These are phyloP conservation scores for Talaromyces borbonicus DNA, from an alignment of 495 filamentous ascomycete genomes.

Conservation along the genomic window DNA sequence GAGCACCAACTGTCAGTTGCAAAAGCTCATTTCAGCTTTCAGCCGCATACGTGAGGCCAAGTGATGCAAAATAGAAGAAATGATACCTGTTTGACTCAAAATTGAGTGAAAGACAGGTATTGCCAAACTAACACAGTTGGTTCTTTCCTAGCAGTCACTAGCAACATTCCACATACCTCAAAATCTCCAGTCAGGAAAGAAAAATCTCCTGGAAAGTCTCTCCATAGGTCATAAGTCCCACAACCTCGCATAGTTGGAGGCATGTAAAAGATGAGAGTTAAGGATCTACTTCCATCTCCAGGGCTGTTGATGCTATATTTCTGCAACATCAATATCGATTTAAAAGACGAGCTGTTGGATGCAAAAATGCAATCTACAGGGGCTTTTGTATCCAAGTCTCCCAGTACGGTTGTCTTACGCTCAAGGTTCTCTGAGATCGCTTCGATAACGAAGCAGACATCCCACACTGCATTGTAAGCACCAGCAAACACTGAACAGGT, in stretches of 20 bases:
- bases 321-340: slow-evolving; percentile 33
- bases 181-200: too few relatives aligned
- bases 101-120: too few relatives aligned
- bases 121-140: too few relatives aligned
- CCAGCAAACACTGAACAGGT: slow-evolving; percentile 19
- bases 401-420: slow-evolving; percentile 41
- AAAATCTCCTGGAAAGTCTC: slow-evolving; percentile 36
- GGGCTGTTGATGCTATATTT: slow-evolving; percentile 16
- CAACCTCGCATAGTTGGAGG: slow-evolving; percentile 35
- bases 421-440: slow-evolving; percentile 43
- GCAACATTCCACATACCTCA: too few relatives aligned
- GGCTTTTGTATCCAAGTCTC: slow-evolving; percentile 30
- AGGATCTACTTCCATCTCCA: slow-evolving; percentile 38
- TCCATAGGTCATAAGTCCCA: slow-evolving; percentile 49
- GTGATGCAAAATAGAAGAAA: too few relatives aligned
- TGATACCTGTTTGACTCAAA: too few relatives aligned
- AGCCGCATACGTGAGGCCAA: too few relatives aligned
- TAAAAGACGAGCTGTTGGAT: slow-evolving; percentile 42
- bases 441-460: slow-evolving; percentile 44
- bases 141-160: too few relatives aligned
- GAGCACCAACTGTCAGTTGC: too few relatives aligned
- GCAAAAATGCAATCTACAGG: slow-evolving; percentile 40
- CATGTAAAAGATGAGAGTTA: too few relatives aligned
- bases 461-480: slow-evolving; percentile 27
- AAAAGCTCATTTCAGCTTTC: too few relatives aligned